These are phyloP conservation scores for Lasiodiplodia gonubiensis DNA, from an alignment of 2,329 filamentous ascomycete species.

Conservation along the genomic window DNA sequence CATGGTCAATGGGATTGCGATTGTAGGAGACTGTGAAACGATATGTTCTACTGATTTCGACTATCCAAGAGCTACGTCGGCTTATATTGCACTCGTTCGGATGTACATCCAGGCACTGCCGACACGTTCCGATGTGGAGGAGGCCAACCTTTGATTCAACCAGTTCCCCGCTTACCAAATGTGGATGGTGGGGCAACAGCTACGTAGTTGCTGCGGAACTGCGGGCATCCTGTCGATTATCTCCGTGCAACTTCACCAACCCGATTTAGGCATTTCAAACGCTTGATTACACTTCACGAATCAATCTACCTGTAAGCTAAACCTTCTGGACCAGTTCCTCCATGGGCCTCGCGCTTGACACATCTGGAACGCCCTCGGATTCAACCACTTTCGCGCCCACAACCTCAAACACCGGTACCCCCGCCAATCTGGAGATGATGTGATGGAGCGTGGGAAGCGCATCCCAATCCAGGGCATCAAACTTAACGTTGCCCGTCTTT, in stretches of 20 bases:
- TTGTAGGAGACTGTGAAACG: background rate
- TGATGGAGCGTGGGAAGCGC: constrained; percentile 66
- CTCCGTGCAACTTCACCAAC: background rate
- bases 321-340: constrained; percentile 33
- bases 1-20: constrained; percentile 2
- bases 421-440: constrained; percentile 57
- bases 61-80: background rate
- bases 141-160: background rate
- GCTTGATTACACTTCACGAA: background rate
- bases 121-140: constrained; percentile 26
- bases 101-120: background rate
- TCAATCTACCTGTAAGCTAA: constrained; percentile 29
- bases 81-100: constrained; percentile 9
- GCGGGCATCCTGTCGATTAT: background rate
- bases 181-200: constrained; percentile 12
- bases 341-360: constrained; percentile 45
- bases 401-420: constrained; percentile 64
- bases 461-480: constrained; percentile 60
- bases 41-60: background rate
- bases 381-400: constrained; percentile 62
- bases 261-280: constrained; percentile 1
- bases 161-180: background rate
- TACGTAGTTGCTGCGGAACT: background rate
- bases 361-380: constrained; percentile 59
- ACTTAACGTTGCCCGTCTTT: constrained; percentile 52